A percentile compares a stretch with the other conserved stretches of the same genome.
These are phyloP conservation scores for Neoascochyta sp. DNA, from an alignment of 2,329 filamentous ascomycete species.

Conservation along the genomic window DNA sequence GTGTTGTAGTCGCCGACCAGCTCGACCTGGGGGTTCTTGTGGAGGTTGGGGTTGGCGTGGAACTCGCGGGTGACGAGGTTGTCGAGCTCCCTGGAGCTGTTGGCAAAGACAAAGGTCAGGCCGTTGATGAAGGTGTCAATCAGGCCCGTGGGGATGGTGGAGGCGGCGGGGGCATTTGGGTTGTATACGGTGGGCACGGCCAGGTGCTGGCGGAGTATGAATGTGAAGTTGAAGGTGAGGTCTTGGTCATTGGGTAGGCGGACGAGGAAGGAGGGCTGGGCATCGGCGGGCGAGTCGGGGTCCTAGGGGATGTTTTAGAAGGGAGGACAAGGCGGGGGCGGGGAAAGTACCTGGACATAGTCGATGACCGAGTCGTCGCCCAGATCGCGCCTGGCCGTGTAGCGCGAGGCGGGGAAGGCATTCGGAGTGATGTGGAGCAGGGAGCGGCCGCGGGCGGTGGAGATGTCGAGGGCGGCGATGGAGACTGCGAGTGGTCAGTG, in stretches of 20 bases:
- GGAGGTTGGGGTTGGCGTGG: slow-evolving; percentile 92
- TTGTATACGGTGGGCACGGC: slow-evolving; percentile 40
- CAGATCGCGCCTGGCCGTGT: slow-evolving; percentile 66
- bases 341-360: slow-evolving; percentile 90
- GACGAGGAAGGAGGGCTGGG: slow-evolving; percentile 70
- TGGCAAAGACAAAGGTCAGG: slow-evolving; percentile 87
- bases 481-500: slow-evolving; percentile 60
- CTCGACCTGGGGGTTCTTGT: slow-evolving; percentile 95
- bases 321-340: too few species aligned
- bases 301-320: slow-evolving; percentile 56
- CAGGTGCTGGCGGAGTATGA: slow-evolving; percentile 63
- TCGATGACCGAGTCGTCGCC: slow-evolving; percentile 77
- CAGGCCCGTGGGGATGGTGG: slow-evolving; percentile 37
- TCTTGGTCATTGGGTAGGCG: slow-evolving; percentile 90
- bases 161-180: slow-evolving; percentile 48
- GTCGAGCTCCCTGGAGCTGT: slow-evolving; percentile 81
- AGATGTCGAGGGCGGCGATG: slow-evolving; percentile 77
- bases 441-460: slow-evolving; percentile 72
- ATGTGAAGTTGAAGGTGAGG: slow-evolving; percentile 87
- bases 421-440: slow-evolving; percentile 79
- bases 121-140: slow-evolving; percentile 78
- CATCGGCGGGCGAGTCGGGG: slow-evolving; percentile 54
- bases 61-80: slow-evolving; percentile 94
- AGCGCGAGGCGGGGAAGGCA: slow-evolving; percentile 77
- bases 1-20: slow-evolving; percentile 91